These are phyloP conservation scores for Cudoniella acicularis DNA, from an alignment of 495 filamentous ascomycete species.

Conservation along the genomic window DNA sequence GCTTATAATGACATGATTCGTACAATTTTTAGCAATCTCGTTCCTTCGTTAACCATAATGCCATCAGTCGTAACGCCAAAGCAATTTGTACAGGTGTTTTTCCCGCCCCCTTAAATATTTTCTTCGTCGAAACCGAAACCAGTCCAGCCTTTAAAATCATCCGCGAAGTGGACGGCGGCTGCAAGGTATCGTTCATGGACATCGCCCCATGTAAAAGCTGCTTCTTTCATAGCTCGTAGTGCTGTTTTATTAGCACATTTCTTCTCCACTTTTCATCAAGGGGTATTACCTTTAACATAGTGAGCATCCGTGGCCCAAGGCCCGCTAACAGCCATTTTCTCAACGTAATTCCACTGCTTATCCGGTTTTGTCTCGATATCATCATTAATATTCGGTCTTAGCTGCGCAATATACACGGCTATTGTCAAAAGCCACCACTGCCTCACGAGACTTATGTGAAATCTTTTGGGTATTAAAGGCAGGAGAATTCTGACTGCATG, in stretches of 20 bases:
- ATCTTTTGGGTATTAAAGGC: slow-evolving; percentile 69
- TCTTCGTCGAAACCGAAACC: slow-evolving; percentile 22
- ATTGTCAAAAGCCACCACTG: slow-evolving; percentile 89
- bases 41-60: background rate
- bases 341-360: slow-evolving; percentile 73
- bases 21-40: background rate
- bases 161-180: slow-evolving; percentile 73
- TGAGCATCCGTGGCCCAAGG: slow-evolving; percentile 67
- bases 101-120: background rate
- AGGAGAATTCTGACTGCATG: slow-evolving; percentile 85
- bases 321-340: slow-evolving; percentile 62
- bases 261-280: background rate
- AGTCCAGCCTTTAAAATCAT: slow-evolving; percentile 74
- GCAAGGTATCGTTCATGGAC: slow-evolving; percentile 70
- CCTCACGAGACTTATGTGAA: slow-evolving; percentile 66
- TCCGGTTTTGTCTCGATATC: slow-evolving; percentile 60
- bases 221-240: slow-evolving; percentile 68
- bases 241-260: slow-evolving; percentile 31
- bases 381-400: slow-evolving; percentile 65
- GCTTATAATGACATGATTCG: background rate
- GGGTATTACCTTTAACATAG: slow-evolving; percentile 65
- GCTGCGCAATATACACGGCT: slow-evolving; percentile 69
- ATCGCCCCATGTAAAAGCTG: slow-evolving; percentile 80
- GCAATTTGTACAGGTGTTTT: background rate
- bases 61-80: background rate